Evolutionary conservation across 441 rosid species (phyloP).

Genomic region (Syzygium syzygioides): DNA sequence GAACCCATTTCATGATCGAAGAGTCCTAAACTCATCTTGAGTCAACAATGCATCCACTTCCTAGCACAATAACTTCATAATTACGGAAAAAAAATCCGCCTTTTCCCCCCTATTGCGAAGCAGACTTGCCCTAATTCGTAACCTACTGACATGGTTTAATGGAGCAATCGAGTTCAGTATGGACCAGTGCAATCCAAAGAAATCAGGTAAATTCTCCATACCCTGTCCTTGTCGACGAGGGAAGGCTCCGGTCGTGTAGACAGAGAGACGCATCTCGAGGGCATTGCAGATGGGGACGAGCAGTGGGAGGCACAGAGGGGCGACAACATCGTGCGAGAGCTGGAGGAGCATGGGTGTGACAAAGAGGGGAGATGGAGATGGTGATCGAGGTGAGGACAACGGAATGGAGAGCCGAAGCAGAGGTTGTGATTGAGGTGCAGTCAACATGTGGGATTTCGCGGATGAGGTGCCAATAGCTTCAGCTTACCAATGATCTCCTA

Average conservation of each 20-base stretch:
- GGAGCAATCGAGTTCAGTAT: not conserved
- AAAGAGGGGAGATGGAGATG: not conserved
- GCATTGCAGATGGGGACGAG: too few species aligned
- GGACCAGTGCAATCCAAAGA: slow-evolving; percentile 36
- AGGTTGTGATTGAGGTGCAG: not conserved
- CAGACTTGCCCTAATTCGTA: not conserved
- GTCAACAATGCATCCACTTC: not conserved
- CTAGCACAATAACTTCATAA: not conserved
- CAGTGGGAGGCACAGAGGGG: too few species aligned
- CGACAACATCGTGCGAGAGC: too few species aligned
- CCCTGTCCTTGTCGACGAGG: not conserved
- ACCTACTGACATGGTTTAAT: not conserved
- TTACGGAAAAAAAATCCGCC: not conserved
- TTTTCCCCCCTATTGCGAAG: not conserved
- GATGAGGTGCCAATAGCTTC: not conserved
- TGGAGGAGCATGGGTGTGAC: accelerated
- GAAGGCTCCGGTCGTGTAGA: not conserved
- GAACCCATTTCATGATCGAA: too few species aligned
- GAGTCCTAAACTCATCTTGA: too few species aligned
- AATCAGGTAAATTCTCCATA: slow-evolving; percentile 34
- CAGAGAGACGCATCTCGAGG: too few species aligned
- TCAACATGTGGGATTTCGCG: not conserved
- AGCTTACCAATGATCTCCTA: too few species aligned
- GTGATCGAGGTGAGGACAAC: not conserved
- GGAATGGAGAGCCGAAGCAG: not conserved